Percentiles rank a stretch among this genome's conserved stretches.
Conservation (phyloP, 1,284 basidiomycete species). For the Ceratobasidium sp. region DNA sequence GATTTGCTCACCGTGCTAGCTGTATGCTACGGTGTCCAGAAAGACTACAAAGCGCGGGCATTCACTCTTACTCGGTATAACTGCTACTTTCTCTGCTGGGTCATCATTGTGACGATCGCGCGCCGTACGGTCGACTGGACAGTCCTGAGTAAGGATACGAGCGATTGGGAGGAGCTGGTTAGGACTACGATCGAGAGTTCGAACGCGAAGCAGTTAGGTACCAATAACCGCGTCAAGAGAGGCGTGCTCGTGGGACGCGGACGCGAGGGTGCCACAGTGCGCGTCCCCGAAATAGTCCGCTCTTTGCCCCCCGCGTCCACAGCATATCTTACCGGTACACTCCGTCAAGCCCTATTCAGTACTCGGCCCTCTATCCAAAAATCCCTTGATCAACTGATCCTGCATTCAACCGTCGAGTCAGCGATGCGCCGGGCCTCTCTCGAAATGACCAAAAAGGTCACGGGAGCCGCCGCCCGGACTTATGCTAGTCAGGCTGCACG, state of each 20-base stretch:
- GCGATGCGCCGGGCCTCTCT: slow-evolving; percentile 9
- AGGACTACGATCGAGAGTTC: not conserved
- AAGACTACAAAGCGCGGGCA: slow-evolving; percentile 1
- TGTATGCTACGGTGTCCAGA: slow-evolving; percentile 35
- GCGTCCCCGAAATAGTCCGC: not conserved
- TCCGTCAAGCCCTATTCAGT: slow-evolving; percentile 14
- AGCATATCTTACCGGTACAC: not conserved
- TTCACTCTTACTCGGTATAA: slow-evolving; percentile 33
- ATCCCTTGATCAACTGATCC: slow-evolving; percentile 18
- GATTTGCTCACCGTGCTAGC: slow-evolving; percentile 16
- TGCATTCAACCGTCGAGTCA: slow-evolving; percentile 4
- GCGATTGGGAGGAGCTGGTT: slow-evolving; percentile 25
- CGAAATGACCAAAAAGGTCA: not conserved
- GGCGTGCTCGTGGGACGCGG: not conserved
- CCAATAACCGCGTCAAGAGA: not conserved
- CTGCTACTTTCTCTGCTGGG: slow-evolving; percentile 43
- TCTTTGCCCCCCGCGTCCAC: not conserved
- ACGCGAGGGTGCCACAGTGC: not conserved
- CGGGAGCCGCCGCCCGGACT: not conserved
- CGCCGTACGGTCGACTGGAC: slow-evolving; percentile 23
- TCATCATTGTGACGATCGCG: slow-evolving; percentile 1
- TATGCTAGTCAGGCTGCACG: slow-evolving; percentile 26
- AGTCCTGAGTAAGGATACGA: not conserved
- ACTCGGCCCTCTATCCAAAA: slow-evolving; percentile 16
- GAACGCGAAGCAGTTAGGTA: not conserved